Conservation (phyloP, 805 yeast species). For the Wickerhamomyces sydowiorum region DNA sequence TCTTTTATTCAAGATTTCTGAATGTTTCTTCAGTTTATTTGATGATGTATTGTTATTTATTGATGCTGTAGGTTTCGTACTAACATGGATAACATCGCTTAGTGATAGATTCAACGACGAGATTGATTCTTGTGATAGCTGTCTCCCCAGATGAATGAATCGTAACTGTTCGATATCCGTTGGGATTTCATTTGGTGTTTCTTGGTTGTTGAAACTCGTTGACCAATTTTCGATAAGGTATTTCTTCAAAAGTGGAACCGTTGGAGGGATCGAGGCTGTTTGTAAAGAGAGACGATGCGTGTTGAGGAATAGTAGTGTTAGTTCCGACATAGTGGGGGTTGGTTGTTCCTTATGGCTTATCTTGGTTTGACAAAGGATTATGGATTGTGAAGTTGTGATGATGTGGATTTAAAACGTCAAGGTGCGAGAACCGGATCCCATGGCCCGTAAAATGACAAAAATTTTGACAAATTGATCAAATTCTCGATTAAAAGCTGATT, state of each 20-base stretch:
- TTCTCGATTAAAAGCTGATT: too few species aligned
- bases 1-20: conserved; percentile 2
- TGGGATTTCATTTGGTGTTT: background rate
- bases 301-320: background rate
- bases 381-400: too few species aligned
- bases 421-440: too few species aligned
- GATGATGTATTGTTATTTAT: conserved; percentile 24
- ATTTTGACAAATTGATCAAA: too few species aligned
- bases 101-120: conserved; percentile 12
- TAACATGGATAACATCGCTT: conserved; percentile 25
- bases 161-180: background rate
- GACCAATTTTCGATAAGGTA: background rate
- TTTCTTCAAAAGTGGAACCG: background rate
- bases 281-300: background rate
- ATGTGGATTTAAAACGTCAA: too few species aligned
- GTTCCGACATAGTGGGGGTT: background rate
- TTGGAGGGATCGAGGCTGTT: background rate
- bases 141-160: background rate
- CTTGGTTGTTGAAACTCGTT: background rate
- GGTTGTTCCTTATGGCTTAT: background rate
- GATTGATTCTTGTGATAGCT: background rate
- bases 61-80: conserved; percentile 19
- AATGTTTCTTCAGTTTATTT: conserved; percentile 8
- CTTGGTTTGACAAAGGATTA: background rate
- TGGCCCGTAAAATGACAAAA: too few species aligned